phyloP scores from a whole-genome alignment of 2,329 filamentous ascomycete genomes.

The Fonsecaea erecta region DNA sequence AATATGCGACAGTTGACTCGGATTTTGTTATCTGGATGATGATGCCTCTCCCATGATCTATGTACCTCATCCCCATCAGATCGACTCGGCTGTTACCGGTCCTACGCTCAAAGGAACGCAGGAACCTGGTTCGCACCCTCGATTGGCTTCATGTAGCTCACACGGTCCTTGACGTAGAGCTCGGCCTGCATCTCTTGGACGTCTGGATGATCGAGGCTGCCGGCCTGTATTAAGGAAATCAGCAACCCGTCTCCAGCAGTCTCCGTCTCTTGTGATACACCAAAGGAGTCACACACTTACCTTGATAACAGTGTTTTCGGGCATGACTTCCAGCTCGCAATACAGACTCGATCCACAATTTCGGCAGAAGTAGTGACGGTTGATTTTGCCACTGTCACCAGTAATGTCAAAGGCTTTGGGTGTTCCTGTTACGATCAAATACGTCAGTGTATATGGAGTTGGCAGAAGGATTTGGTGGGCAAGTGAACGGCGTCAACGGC shows the following conservation, averaged over 20 bases:
- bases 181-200: conserved; percentile 54
- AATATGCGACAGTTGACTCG: neutral
- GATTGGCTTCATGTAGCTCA: conserved; percentile 49
- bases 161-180: conserved; percentile 58
- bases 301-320: conserved; percentile 51
- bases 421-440: conserved; percentile 25
- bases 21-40: neutral
- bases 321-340: conserved; percentile 59
- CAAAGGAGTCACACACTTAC: neutral
- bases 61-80: neutral
- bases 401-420: conserved; percentile 56
- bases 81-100: neutral
- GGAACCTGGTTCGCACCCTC: conserved; percentile 56
- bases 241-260: neutral
- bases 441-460: neutral
- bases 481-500: too few relatives aligned
- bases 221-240: conserved; percentile 49
- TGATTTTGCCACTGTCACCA: conserved; percentile 58
- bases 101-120: conserved; percentile 27
- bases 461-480: neutral
- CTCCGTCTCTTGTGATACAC: neutral
- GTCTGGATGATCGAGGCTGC: conserved; percentile 54
- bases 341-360: conserved; percentile 59
- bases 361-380: conserved; percentile 61
- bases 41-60: neutral